These are phyloP conservation scores for Pseudogymnoascus pannorum DNA, from an alignment of 2,329 filamentous ascomycete genomes.

Conservation along the genomic window DNA sequence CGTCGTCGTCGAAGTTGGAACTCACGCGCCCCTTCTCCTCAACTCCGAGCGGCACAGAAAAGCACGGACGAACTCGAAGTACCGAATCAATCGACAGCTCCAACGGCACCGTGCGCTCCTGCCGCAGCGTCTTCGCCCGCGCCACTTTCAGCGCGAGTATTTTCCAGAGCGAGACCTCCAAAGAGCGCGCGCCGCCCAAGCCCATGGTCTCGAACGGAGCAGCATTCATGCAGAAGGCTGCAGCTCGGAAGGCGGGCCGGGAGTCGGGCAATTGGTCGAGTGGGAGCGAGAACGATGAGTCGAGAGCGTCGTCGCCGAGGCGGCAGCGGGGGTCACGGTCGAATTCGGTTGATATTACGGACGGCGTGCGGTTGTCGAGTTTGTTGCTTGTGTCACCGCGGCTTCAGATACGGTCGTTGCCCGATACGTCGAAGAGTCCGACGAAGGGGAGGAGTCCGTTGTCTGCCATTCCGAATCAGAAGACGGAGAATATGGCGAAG, in stretches of 20 bases:
- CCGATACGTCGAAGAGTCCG: neutral
- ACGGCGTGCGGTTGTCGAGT: too few relatives aligned
- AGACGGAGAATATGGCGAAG: too few relatives aligned
- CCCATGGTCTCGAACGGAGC: slow-evolving; percentile 41
- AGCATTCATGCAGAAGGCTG: slow-evolving; percentile 36
- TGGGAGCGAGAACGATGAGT: too few relatives aligned
- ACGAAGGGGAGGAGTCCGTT: neutral
- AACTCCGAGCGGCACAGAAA: slow-evolving; percentile 13
- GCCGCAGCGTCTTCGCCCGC: neutral
- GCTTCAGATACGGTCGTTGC: too few relatives aligned
- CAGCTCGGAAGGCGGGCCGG: slow-evolving; percentile 20
- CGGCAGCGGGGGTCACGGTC: neutral
- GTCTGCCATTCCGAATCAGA: too few relatives aligned
- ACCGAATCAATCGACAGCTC: neutral
- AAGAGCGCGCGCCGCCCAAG: too few relatives aligned
- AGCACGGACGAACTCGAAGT: slow-evolving; percentile 12
- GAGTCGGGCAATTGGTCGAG: slow-evolving; percentile 19
- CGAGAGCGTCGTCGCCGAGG: neutral
- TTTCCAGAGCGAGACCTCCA: slow-evolving; percentile 34
- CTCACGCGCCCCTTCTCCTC: slow-evolving; percentile 21
- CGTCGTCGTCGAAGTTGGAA: slow-evolving; percentile 11
- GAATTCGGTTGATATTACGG: too few relatives aligned
- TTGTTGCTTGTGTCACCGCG: too few relatives aligned
- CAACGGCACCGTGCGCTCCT: neutral
- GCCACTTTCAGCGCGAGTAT: neutral